Conservation (phyloP, 176 grass and related monocot genomes). For the Oryza australiensis region DNA sequence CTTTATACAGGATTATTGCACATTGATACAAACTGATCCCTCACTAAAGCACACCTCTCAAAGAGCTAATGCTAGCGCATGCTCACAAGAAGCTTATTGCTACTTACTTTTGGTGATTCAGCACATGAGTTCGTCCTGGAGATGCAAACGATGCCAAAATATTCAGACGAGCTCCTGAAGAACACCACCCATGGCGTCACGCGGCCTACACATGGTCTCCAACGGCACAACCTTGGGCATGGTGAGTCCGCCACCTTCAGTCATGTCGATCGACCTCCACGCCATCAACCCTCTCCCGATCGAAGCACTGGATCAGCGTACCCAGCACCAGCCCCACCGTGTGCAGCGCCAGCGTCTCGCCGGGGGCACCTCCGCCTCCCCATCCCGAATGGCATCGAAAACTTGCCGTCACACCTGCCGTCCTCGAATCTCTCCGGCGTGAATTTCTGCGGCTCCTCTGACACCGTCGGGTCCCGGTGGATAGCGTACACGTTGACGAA, state of each 20-base stretch:
- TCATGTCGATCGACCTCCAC: constrained; percentile 63
- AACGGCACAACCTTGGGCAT: constrained; percentile 46
- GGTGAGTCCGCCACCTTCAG: constrained; percentile 26
- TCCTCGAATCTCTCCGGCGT: constrained; percentile 47
- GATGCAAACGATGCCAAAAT: not conserved
- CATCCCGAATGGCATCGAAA: constrained; percentile 54
- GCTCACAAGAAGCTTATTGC: no score
- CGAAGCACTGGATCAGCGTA: constrained; percentile 65
- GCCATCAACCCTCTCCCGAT: constrained; percentile 42
- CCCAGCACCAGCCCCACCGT: constrained; percentile 20
- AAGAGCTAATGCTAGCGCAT: no score
- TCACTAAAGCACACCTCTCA: no score
- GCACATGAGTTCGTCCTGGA: no score
- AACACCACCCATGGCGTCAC: constrained; percentile 23
- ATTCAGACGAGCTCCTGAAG: constrained; percentile 38
- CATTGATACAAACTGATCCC: no score
- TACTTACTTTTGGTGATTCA: no score
- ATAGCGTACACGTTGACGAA: constrained; percentile 53
- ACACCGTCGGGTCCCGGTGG: constrained; percentile 36
- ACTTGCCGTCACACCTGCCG: not conserved
- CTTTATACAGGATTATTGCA: not conserved
- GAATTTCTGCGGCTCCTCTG: constrained; percentile 30
- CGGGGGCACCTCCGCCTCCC: constrained; percentile 58
- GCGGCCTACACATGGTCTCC: constrained; percentile 41
- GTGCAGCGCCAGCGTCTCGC: constrained; percentile 28